Evolutionary conservation across 495 filamentous ascomycete species (phyloP), one percentile per base, ranked within the genome.

Genomic region (Aspergillus affinis): DNA sequence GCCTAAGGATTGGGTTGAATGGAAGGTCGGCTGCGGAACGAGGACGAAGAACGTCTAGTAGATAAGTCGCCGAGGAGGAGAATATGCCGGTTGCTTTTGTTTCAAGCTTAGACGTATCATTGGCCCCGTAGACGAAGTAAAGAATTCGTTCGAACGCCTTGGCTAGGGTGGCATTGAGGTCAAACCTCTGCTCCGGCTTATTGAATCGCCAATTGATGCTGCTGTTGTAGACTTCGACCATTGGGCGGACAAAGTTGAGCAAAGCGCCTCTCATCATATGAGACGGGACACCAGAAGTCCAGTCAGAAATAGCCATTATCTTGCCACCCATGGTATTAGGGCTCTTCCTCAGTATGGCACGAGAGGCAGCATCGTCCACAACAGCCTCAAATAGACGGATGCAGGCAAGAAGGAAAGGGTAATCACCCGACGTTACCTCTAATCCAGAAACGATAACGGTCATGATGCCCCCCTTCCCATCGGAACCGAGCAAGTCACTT

Each of bases 221-320:
- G 71, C 87, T 91, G 74, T 93, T 90, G 65, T 91, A 90, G 8
- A 95, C 81, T 66, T 96, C 92, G 27, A 92, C 78, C 65, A 89
- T 79, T 12, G 85, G 84, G 60, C 88, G 84, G 17, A 85, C 85
- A 60, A 93, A 88, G 26, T 86, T 86, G 9, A 86, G 74, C 19
- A 93, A 69, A 26, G 93, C 86, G 52, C 85, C 85, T 53, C 86
- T 84, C 62, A 95, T 85, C 41, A 89, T 83, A 62, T 88, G 88
- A 48, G 93, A 87, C 9, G 92, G 89, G 44, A 92, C 84, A 6
- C 88, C 90, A 15, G 88, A 80, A 67, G 85, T 88, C 48, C 82
- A 75, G 64, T 86, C 82, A 19, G 82, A 74, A 17, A 71, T 72
- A 45, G 77, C 75, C 50, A 75, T 76, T 58, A 85, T 79, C 51